phyloP scores from a whole-genome alignment of 352 stramenopile species.

The Peronospora belbahrii region DNA sequence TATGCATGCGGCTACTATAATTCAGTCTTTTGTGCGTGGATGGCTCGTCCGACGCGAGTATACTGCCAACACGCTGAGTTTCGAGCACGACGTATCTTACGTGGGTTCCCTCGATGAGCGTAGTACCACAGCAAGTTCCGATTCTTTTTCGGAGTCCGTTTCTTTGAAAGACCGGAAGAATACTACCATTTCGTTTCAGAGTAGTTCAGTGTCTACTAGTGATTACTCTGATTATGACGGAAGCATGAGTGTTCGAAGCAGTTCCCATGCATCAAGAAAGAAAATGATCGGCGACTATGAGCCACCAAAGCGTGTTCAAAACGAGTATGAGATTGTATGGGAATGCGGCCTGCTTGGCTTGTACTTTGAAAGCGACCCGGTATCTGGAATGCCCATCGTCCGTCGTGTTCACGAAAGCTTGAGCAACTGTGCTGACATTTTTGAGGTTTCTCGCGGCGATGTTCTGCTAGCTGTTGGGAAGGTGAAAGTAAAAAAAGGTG shows the following conservation, averaged over 20 bases:
- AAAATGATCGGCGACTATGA: constrained; percentile 53
- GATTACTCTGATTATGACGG: constrained; percentile 52
- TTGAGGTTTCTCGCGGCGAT: constrained; percentile 73
- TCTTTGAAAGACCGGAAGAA: constrained; percentile 40
- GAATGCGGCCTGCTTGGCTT: constrained; percentile 73
- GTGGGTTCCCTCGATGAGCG: constrained; percentile 56
- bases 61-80: constrained; percentile 72
- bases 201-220: constrained; percentile 45
- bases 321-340: constrained; percentile 87
- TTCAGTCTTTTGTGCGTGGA: constrained; percentile 76
- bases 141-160: constrained; percentile 44
- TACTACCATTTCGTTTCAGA: constrained; percentile 47
- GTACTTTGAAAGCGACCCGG: constrained; percentile 78
- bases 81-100: constrained; percentile 69
- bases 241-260: constrained; percentile 35
- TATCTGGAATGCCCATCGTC: constrained; percentile 79
- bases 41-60: constrained; percentile 76
- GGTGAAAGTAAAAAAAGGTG: constrained; percentile 70
- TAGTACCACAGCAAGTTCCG: constrained; percentile 37
- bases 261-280: constrained; percentile 48
- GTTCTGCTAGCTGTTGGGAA: constrained; percentile 70
- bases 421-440: constrained; percentile 82
- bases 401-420: constrained; percentile 81
- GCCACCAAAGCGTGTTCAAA: constrained; percentile 53
- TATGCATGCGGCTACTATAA: constrained; percentile 40